Conservation (phyloP, 225 moss, liverwort and hornwort species). For the Lunularia cruciata region DNA sequence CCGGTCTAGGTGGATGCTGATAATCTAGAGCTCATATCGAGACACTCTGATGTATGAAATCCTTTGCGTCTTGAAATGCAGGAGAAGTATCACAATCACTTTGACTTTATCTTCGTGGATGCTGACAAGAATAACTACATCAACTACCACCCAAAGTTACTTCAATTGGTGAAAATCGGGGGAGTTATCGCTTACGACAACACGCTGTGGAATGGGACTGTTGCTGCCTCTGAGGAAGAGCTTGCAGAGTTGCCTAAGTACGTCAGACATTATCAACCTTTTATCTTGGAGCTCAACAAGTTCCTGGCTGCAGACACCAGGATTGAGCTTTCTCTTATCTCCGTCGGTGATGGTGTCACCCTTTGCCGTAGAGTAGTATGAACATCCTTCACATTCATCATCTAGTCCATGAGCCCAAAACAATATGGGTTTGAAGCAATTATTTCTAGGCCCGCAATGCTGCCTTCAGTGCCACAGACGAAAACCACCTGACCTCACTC, state of each 20-base stretch:
- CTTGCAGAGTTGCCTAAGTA: conserved; percentile 60
- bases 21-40: no score
- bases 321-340: conserved; percentile 71
- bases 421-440: not conserved
- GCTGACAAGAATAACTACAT: conserved; percentile 94
- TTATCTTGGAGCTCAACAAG: conserved; percentile 69
- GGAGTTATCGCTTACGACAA: conserved; percentile 92
- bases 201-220: conserved; percentile 87
- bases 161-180: conserved; percentile 67
- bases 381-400: not conserved
- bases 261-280: conserved; percentile 57
- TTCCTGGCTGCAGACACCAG: conserved; percentile 64
- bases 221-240: conserved; percentile 55
- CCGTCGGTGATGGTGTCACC: conserved; percentile 82
- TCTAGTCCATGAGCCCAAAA: not conserved
- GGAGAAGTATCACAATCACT: conserved; percentile 63
- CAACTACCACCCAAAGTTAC: conserved; percentile 67
- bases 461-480: not conserved
- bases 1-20: no score
- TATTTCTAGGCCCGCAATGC: not conserved
- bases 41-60: no score
- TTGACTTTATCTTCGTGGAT: conserved; percentile 92
- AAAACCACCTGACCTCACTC: no score
- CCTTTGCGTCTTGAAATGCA: conserved; percentile 40
- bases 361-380: conserved; percentile 60